Evolutionary conservation across 805 yeast species (phyloP).

Genomic region (Wickerhamiella azyma): DNA sequence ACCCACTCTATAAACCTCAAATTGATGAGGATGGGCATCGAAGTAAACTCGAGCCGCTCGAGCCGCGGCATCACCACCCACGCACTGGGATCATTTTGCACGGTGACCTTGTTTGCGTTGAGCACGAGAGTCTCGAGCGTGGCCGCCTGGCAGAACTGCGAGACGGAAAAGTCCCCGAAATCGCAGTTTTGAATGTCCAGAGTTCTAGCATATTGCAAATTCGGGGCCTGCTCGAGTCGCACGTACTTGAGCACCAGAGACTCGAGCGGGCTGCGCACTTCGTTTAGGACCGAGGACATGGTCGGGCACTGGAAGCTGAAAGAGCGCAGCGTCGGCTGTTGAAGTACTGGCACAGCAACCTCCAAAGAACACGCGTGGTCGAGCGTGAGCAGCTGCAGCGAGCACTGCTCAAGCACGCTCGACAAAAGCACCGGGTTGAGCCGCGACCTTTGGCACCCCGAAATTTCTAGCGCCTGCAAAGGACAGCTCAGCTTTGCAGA

Average conservation of each 20-base stretch:
- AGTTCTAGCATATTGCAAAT: background rate
- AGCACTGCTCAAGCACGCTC: background rate
- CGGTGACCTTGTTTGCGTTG: background rate
- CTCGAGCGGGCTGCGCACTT: background rate
- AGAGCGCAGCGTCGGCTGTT: background rate
- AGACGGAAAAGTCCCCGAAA: background rate
- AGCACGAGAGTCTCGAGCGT: background rate
- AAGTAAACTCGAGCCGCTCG: background rate
- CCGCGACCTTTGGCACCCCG: background rate
- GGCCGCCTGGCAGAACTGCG: background rate
- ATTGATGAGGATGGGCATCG: constrained; percentile 1
- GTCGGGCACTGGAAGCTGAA: background rate
- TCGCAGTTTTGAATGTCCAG: background rate
- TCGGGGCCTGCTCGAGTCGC: background rate
- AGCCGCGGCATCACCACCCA: background rate
- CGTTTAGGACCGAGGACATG: background rate
- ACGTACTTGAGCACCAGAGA: background rate
- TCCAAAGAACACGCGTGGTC: background rate
- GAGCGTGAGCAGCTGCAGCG: background rate
- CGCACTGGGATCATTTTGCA: background rate
- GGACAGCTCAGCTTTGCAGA: background rate
- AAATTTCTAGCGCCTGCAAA: background rate
- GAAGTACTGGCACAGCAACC: background rate
- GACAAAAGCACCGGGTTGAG: background rate
- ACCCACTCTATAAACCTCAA: background rate